phyloP scores from a whole-genome alignment of 148 eudicot species.

The Diospyros kaki region DNA sequence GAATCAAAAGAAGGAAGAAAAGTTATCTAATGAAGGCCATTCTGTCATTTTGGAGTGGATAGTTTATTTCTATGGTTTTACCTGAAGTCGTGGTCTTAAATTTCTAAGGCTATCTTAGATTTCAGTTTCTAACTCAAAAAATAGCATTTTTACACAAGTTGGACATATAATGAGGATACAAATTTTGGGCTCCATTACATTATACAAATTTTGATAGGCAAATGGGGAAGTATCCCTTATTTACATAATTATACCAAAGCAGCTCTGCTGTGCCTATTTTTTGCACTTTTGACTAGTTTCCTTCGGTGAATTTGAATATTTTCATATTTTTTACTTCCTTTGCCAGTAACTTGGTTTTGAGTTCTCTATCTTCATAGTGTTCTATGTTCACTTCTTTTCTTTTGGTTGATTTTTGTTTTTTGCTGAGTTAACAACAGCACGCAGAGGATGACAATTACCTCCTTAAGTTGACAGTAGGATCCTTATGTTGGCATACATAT shows the following conservation, averaged over 20 bases:
- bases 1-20: too few species aligned
- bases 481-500: too few species aligned
- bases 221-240: background rate
- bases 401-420: too few species aligned
- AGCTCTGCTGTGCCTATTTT: too few species aligned
- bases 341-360: background rate
- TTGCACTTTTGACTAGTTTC: background rate
- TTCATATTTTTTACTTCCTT: background rate
- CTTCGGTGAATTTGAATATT: background rate
- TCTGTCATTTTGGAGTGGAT: background rate
- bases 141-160: background rate
- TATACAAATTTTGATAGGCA: background rate
- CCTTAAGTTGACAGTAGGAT: too few species aligned
- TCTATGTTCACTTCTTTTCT: too few species aligned
- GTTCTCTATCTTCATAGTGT: background rate
- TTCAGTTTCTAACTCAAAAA: background rate
- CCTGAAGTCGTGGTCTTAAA: background rate
- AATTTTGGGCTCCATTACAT: background rate
- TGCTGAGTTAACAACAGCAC: too few species aligned
- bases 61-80: background rate
- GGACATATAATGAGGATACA: background rate
- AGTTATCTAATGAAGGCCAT: background rate
- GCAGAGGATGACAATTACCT: too few species aligned
- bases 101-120: background rate
- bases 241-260: too few species aligned